Evolutionary conservation across 164 flowering plant species (phyloP).

Genomic region (Taxillus chinensis): DNA sequence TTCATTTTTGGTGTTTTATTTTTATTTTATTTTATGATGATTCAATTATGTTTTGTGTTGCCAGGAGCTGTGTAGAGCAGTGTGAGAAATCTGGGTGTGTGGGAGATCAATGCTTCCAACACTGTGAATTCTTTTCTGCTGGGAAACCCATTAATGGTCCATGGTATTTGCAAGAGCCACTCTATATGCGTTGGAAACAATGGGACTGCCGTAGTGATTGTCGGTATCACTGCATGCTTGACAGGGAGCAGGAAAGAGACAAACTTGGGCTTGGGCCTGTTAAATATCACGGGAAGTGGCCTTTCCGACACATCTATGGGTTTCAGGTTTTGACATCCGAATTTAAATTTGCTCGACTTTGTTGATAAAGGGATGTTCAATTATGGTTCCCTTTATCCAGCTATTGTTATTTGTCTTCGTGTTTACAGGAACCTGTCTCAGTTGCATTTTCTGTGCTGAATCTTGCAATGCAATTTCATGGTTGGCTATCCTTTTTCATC

Average conservation of each 20-base stretch:
- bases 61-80: slow-evolving; percentile 60
- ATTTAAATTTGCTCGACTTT: not conserved
- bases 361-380: not conserved
- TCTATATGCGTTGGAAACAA: slow-evolving; percentile 69
- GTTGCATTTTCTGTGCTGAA: slow-evolving; percentile 73
- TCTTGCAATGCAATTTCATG: slow-evolving; percentile 82
- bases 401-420: slow-evolving; percentile 1
- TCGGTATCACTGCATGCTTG: slow-evolving; percentile 74
- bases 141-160: slow-evolving; percentile 56
- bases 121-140: slow-evolving; percentile 61
- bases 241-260: slow-evolving; percentile 57
- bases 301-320: slow-evolving; percentile 64
- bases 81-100: slow-evolving; percentile 84
- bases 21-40: not conserved
- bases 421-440: slow-evolving; percentile 72
- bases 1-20: not conserved
- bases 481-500: slow-evolving; percentile 83
- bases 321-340: slow-evolving; percentile 46
- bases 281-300: slow-evolving; percentile 95
- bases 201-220: slow-evolving; percentile 91
- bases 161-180: slow-evolving; percentile 87
- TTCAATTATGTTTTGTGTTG: slow-evolving; percentile 8
- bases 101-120: slow-evolving; percentile 63
- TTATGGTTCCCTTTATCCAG: not conserved
- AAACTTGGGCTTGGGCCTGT: slow-evolving; percentile 46